phyloP scores from a whole-genome alignment of 257 asterid species.

The Cynanchum wilfordii region DNA sequence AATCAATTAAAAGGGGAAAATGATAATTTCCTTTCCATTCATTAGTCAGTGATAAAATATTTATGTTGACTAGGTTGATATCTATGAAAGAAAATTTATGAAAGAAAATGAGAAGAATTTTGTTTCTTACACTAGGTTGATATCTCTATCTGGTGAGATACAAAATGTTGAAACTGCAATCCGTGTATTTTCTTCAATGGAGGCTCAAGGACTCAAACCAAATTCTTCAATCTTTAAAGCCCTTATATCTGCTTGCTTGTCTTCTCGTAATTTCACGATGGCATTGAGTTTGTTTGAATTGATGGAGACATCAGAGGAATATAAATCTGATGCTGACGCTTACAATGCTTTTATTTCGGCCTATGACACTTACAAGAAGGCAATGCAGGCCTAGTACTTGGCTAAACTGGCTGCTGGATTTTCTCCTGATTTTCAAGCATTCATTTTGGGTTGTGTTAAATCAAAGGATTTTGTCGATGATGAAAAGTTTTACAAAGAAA shows the following conservation, averaged over 20 bases:
- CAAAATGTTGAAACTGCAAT: conserved; percentile 41
- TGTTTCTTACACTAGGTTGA: conserved; percentile 27
- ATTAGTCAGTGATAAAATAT: too few species aligned
- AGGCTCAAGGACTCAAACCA: conserved; percentile 41
- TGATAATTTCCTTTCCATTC: not conserved
- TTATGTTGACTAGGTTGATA: not conserved
- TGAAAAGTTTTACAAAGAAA: conserved; percentile 33
- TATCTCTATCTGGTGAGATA: conserved; percentile 33
- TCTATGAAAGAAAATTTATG: conserved; percentile 19
- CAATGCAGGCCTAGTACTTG: conserved; percentile 36
- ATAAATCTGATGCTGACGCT: conserved; percentile 35
- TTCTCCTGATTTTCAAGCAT: conserved; percentile 28
- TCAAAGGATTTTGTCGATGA: conserved; percentile 34
- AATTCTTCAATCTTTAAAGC: conserved; percentile 35
- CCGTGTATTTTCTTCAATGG: conserved; percentile 41
- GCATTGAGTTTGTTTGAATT: conserved; percentile 49
- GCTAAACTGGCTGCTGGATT: conserved; percentile 35
- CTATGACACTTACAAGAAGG: conserved; percentile 33
- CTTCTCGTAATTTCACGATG: conserved; percentile 36
- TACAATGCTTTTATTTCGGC: conserved; percentile 35
- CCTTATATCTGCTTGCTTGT: conserved; percentile 41
- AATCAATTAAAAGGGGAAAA: not conserved
- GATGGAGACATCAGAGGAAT: conserved; percentile 38
- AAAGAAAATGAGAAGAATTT: conserved; percentile 21
- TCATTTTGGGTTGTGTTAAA: conserved; percentile 34